These are phyloP conservation scores for Chalciporus pseudorubinellus DNA, from an alignment of 768 basidiomycete species.

Conservation along the genomic window DNA sequence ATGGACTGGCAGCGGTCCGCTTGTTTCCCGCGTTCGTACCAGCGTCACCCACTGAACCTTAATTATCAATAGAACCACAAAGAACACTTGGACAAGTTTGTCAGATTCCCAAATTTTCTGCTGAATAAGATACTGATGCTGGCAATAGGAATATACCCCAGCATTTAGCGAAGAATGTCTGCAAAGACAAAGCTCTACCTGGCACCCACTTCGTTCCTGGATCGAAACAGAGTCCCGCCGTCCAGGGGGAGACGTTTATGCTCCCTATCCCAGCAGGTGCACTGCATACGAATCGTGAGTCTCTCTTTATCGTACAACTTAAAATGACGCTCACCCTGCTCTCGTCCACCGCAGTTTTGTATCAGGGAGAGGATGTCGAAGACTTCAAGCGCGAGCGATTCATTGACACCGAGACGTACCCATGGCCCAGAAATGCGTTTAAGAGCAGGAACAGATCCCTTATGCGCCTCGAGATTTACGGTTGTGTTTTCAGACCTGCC, in stretches of 20 bases:
- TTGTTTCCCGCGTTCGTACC: neutral
- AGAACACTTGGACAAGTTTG: constrained; percentile 38
- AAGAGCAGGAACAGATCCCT: constrained; percentile 9
- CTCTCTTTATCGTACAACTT: neutral
- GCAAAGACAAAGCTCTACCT: constrained; percentile 35
- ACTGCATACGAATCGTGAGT: constrained; percentile 46
- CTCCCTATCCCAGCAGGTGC: constrained; percentile 40
- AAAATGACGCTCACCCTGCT: neutral
- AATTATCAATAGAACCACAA: constrained; percentile 36
- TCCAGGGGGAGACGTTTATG: constrained; percentile 29
- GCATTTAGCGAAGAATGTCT: constrained; percentile 40
- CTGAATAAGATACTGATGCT: neutral
- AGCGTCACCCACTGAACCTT: neutral
- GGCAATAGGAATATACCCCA: constrained; percentile 38
- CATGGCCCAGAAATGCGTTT: constrained; percentile 54
- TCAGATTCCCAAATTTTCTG: constrained; percentile 12
- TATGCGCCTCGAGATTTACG: neutral
- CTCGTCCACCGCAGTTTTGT: constrained; percentile 34
- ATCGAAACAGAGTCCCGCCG: constrained; percentile 4
- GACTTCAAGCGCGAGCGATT: constrained; percentile 51
- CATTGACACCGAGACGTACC: constrained; percentile 47
- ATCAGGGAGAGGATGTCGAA: constrained; percentile 46
- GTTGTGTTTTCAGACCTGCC: constrained; percentile 33
- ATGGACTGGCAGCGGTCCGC: constrained; percentile 33
- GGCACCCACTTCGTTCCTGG: constrained; percentile 34